These are phyloP conservation scores for Pyricularia grisea DNA, from an alignment of 2,329 filamentous ascomycete genomes.

Conservation along the genomic window DNA sequence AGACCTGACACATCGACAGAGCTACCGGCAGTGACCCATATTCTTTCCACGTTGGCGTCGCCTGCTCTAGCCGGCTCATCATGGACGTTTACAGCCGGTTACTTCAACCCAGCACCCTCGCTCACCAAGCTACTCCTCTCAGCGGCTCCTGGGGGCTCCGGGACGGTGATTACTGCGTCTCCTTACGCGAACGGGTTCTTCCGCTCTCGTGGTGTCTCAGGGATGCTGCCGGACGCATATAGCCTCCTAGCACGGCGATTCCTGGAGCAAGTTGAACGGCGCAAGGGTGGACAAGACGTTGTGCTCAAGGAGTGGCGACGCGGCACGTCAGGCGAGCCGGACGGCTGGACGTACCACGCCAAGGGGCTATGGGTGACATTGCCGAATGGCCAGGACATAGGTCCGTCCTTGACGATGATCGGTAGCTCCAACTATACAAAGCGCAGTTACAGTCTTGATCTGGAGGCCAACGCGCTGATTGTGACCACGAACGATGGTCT, in stretches of 20 bases:
- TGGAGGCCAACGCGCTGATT: conserved; percentile 82
- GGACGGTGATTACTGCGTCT: conserved; percentile 84
- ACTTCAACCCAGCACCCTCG: conserved; percentile 91
- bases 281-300: conserved; percentile 30
- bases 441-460: conserved; percentile 81
- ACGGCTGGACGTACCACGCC: conserved; percentile 94
- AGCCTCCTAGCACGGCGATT: conserved; percentile 81
- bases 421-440: conserved; percentile 96
- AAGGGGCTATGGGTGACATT: conserved; percentile 90
- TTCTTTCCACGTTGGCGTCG: conserved; percentile 59
- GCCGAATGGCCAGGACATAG: conserved; percentile 35
- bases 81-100: conserved; percentile 96
- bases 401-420: conserved; percentile 72
- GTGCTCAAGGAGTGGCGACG: conserved; percentile 78
- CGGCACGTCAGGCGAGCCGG: conserved; percentile 71
- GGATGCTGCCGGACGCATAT: conserved; percentile 85
- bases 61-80: conserved; percentile 58
- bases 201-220: conserved; percentile 75
- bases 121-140: conserved; percentile 71
- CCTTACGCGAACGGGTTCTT: conserved; percentile 96
- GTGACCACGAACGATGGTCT: conserved; percentile 69
- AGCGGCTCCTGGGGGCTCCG: conserved; percentile 48
- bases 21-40: conserved; percentile 66
- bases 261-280: conserved; percentile 41
- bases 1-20: conserved; percentile 78